Evolutionary conservation across 345 rosid genomes (phyloP), one percentile per base, ranked within the genome.

Genomic region (Euphorbia tirucalli): DNA sequence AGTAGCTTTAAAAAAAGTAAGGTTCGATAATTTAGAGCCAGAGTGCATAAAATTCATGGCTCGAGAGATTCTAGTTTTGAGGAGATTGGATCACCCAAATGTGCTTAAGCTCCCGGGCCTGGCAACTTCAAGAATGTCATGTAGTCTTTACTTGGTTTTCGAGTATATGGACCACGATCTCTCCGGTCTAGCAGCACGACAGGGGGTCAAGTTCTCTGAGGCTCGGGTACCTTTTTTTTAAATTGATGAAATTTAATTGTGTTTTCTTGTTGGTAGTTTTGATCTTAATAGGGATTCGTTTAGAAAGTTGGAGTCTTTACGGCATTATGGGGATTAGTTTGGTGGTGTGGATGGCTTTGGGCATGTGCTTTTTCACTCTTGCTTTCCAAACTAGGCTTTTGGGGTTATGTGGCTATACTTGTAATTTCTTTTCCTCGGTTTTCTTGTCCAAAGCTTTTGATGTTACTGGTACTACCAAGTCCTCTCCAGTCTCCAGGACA

Each of bases 111-210:
- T 94, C 37, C 84, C 92, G 74, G 98, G 98, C 30, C 82, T 90
- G 78, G 97, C 83, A 52, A 89, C 97, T 75, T 94, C 98, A 11
- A 86, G 97, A 77, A 86, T 94, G 89, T 90, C 97, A 0, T 85
- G 88, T 77, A 87, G 97, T 74, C 89, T 94, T 72, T 92, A 92
- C 81, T 85, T 94, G 77, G 89, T 90, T 56, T 94, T 91, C 41
- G 90, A 92, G 76, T 94, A 92, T 78, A 94, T 94, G 98, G 97
- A 94, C 19, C 97, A 92, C 70, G 98, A 94, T 87, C 92, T 94
- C 60, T 66, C 98, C 1, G 98, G 98, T 28, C 89, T 92, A 13
- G 93, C 83, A 0, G 93, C 91, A 3, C 74, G 86, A 76, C 93
- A 81, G 71, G 81, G 83, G 39, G 82, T 85, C 83, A 92, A 94